Conservation (phyloP, 192 early-diverging fungal genomes). For the Podila verticillata region DNA sequence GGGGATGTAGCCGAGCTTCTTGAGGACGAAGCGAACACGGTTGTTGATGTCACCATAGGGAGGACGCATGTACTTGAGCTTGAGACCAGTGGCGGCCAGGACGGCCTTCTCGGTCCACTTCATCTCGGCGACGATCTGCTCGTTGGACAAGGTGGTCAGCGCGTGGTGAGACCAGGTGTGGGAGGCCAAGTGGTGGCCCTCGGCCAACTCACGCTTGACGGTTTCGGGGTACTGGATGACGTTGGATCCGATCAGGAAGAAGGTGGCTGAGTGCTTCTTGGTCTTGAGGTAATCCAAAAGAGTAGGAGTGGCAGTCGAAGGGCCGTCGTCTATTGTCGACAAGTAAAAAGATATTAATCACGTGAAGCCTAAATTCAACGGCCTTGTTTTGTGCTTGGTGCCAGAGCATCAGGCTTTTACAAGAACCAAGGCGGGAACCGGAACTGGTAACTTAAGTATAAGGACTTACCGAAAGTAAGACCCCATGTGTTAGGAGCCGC, state of each 20-base stretch:
- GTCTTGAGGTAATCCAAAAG: slow-evolving; percentile 60
- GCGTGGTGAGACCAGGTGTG: slow-evolving; percentile 71
- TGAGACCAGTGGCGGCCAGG: slow-evolving; percentile 57
- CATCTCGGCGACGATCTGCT: slow-evolving; percentile 65
- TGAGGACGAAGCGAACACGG: slow-evolving; percentile 55
- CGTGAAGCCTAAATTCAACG: too few species aligned
- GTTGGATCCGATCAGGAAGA: slow-evolving; percentile 73
- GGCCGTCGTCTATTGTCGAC: slow-evolving; percentile 57
- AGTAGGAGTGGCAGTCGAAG: slow-evolving; percentile 55
- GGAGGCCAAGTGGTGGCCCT: slow-evolving; percentile 68
- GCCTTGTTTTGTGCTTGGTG: too few species aligned
- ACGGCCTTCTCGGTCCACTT: slow-evolving; percentile 57
- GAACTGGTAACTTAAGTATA: too few species aligned
- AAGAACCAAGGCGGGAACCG: too few species aligned
- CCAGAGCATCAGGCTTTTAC: too few species aligned
- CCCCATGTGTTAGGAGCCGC: slow-evolving; percentile 57
- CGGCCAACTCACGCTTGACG: slow-evolving; percentile 55
- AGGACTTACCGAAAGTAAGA: slow-evolving; percentile 57
- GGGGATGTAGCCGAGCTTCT: slow-evolving; percentile 30
- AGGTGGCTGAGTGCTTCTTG: slow-evolving; percentile 62
- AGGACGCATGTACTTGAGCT: slow-evolving; percentile 58
- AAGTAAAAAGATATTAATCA: too few species aligned
- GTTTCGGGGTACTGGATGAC: slow-evolving; percentile 59
- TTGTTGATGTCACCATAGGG: slow-evolving; percentile 64
- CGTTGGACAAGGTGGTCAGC: slow-evolving; percentile 59